Evolutionary conservation across 192 early-diverging fungal genomes (phyloP).

Genomic region (Irineochytrium annulatum): DNA sequence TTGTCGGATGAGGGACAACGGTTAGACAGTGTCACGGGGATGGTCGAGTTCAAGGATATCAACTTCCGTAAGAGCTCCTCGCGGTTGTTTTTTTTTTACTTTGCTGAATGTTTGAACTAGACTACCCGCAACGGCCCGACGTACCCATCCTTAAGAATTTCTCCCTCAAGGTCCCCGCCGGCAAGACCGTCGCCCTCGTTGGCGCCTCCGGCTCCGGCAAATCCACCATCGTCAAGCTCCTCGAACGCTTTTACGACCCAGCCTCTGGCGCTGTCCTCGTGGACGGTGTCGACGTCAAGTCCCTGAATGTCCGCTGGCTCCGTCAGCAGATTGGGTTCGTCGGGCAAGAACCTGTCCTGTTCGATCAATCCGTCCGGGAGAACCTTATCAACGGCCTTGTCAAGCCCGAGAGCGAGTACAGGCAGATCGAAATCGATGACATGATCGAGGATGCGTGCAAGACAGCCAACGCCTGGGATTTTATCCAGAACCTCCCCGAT

Average conservation of each 20-base stretch:
- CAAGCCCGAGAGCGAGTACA: conserved; percentile 47
- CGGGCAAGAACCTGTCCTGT: conserved; percentile 84
- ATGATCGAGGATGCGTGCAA: conserved; percentile 41
- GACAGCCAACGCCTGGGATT: conserved; percentile 73
- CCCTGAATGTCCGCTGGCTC: conserved; percentile 75
- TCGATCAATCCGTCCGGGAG: conserved; percentile 70
- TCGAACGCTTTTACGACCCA: conserved; percentile 48
- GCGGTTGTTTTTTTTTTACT: background rate
- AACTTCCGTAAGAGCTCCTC: no score
- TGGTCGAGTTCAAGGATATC: conserved; percentile 44
- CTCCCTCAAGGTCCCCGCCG: conserved; percentile 53
- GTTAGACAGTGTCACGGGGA: conserved; percentile 29
- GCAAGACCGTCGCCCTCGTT: conserved; percentile 79
- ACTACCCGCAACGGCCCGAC: conserved; percentile 61
- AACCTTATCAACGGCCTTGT: conserved; percentile 68
- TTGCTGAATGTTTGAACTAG: background rate
- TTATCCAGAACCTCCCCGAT: conserved; percentile 77
- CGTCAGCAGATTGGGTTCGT: conserved; percentile 87
- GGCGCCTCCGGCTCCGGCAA: conserved; percentile 77
- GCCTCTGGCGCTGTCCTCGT: conserved; percentile 59
- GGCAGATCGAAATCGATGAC: conserved; percentile 35
- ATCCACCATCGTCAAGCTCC: conserved; percentile 62
- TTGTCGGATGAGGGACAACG: conserved; percentile 23
- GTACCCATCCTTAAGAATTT: conserved; percentile 56
- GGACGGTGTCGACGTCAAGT: conserved; percentile 74